These are phyloP conservation scores for Xylariomycetidae sp. DNA, from an alignment of 2,329 filamentous ascomycete genomes.

Conservation along the genomic window DNA sequence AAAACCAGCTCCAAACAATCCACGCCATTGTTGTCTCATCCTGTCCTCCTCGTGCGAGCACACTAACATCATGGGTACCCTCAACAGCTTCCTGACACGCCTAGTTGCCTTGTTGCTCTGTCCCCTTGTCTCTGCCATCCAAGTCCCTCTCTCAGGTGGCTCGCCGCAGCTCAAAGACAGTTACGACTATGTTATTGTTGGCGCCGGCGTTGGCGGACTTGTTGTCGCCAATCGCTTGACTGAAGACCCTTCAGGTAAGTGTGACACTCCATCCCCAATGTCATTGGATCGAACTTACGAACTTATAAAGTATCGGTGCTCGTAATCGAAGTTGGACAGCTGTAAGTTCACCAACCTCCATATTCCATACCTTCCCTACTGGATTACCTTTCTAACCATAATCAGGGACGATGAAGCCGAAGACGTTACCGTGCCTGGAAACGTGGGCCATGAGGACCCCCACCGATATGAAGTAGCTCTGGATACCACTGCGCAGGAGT, in stretches of 20 bases:
- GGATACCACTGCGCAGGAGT: slow-evolving; percentile 24
- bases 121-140: slow-evolving; percentile 8
- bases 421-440: slow-evolving; percentile 20
- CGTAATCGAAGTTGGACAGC: slow-evolving; percentile 20
- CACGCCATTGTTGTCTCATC: neutral
- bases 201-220: slow-evolving; percentile 21
- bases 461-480: slow-evolving; percentile 25
- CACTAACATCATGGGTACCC: neutral
- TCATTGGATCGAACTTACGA: slow-evolving; percentile 5
- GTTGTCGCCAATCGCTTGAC: slow-evolving; percentile 22
- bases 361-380: neutral
- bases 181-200: slow-evolving; percentile 23
- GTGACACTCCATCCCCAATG: neutral
- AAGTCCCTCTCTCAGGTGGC: slow-evolving; percentile 9
- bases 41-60: neutral
- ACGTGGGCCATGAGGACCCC: slow-evolving; percentile 17
- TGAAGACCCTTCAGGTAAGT: slow-evolving; percentile 16
- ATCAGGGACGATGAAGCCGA: slow-evolving; percentile 21
- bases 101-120: slow-evolving; percentile 8
- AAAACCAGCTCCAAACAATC: no score
- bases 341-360: slow-evolving; percentile 12
- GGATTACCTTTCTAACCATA: slow-evolving; percentile 6
- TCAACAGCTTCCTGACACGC: slow-evolving; percentile 1
- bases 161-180: slow-evolving; percentile 8
- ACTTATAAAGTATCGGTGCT: slow-evolving; percentile 18